These are phyloP conservation scores for Saccharomycopsis schoenii DNA, from an alignment of 805 yeast species.

Conservation along the genomic window DNA sequence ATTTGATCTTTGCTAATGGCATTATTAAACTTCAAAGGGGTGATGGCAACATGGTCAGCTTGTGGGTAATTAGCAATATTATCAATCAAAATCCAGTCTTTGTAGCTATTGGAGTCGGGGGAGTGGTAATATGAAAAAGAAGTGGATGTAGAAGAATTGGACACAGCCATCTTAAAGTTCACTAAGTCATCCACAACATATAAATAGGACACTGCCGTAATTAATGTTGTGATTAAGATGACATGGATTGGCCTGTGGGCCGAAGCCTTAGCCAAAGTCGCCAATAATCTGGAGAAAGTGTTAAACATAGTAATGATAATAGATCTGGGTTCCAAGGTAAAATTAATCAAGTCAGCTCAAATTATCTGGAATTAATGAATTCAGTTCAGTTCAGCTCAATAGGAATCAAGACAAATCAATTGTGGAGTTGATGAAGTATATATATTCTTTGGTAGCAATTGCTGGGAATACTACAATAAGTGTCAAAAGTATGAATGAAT, in stretches of 20 bases:
- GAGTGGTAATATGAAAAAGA: slow-evolving; percentile 29
- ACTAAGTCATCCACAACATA: slow-evolving; percentile 61
- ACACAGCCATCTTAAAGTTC: slow-evolving; percentile 23
- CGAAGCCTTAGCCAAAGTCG: slow-evolving; percentile 41
- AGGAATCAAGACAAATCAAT: no score
- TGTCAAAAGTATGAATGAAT: no score
- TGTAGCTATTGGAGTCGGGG: slow-evolving; percentile 26
- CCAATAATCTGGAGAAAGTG: slow-evolving; percentile 27
- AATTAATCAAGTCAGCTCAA: background rate
- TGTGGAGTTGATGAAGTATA: no score
- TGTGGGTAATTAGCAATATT: slow-evolving; percentile 32
- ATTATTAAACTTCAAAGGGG: slow-evolving; percentile 50
- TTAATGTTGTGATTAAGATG: slow-evolving; percentile 56
- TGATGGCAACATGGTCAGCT: slow-evolving; percentile 38
- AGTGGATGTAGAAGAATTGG: slow-evolving; percentile 15
- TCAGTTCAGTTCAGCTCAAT: no score
- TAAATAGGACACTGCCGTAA: slow-evolving; percentile 75
- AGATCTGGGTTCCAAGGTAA: background rate
- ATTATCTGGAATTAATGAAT: background rate
- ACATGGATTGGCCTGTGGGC: slow-evolving; percentile 85
- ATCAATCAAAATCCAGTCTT: slow-evolving; percentile 41
- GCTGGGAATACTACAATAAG: no score
- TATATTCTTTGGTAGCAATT: background rate
- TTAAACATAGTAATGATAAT: background rate
- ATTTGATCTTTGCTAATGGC: slow-evolving; percentile 28